Base-by-base conservation (phyloP, 805 yeast genomes). In the Komagataella pastoris region DNA sequence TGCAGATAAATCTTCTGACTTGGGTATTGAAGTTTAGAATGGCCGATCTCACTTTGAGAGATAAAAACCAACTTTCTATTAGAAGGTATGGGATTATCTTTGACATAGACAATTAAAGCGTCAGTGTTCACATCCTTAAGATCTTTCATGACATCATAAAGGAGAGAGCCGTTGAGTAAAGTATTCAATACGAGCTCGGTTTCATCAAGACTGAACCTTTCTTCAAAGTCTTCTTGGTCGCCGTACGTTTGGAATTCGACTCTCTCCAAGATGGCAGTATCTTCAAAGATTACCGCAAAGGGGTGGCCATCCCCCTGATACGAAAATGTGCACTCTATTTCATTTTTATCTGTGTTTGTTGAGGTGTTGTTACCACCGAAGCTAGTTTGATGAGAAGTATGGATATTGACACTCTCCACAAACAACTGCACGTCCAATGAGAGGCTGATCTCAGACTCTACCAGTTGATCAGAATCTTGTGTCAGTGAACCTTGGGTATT, bases 41-140 rank as follows among this genome's bases (percentile, higher is more conserved):
- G 70, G 0, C 95, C 96, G 48, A 86, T 72, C n/a, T 81, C 85
- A 8, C 91, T 86, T 45, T 73, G 74, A 0, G 93, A 83, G 4
- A 85, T 75, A 51, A 88, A 73, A 23, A 74, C 69, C 48, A 83
- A 63, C 55, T 70, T 73, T 43, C 73, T 69, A 4, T 63, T 56
- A 21, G 58, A 52, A 19, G 55, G 59, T 8, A 30, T 8, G 14
- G 40, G 40, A 5, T 30, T 30, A 6, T 55, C 57, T 6, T 66
- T 61, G 12, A 70, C 75, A 57, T 73, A 76, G 1, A 78, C 50
- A 48, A 71, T 75, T 36, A 81, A 68, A 47, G 75, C 77, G 47
- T 74, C 73, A 5, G 83, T 72, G 18, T 71, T 71, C 8, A 80
- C 63, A 50, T 79, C 83, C 52, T 74, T 76, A 58, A 83, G 62